phyloP scores from a whole-genome alignment of 1,284 basidiomycete genomes.

The Somion occarium region DNA sequence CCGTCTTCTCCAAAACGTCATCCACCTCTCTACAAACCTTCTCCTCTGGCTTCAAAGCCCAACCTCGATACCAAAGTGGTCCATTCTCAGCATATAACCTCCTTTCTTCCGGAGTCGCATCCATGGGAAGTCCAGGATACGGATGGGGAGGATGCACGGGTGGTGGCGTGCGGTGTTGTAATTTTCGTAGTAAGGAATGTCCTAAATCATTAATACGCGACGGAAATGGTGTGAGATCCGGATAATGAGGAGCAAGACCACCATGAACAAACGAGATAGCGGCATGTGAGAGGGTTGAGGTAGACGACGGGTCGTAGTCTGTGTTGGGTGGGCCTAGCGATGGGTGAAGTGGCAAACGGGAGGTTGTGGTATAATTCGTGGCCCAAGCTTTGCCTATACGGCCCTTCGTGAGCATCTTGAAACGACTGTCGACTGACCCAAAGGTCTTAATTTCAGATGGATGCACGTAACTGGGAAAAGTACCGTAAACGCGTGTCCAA shows the following conservation, averaged over 20 bases:
- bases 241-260: conserved; percentile 73
- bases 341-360: conserved; percentile 75
- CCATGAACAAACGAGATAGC: conserved; percentile 87
- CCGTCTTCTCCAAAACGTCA: conserved; percentile 63
- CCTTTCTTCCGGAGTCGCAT: conserved; percentile 61
- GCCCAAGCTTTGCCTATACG: conserved; percentile 83
- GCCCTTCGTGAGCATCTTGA: conserved; percentile 68
- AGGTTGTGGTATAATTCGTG: conserved; percentile 79
- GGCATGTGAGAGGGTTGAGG: conserved; percentile 58
- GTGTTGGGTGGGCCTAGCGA: conserved; percentile 66
- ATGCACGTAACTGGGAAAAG: conserved; percentile 67
- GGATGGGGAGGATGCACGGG: conserved; percentile 77
- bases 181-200: conserved; percentile 56
- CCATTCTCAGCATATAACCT: conserved; percentile 74
- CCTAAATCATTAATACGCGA: conserved; percentile 75
- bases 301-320: conserved; percentile 52
- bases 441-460: conserved; percentile 77
- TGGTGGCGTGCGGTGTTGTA: conserved; percentile 54
- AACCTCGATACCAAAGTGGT: conserved; percentile 88
- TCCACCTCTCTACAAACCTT: conserved; percentile 70
- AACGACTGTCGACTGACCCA: conserved; percentile 64
- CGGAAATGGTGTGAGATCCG: conserved; percentile 74
- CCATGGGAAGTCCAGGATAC: conserved; percentile 71
- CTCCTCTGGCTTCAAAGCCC: conserved; percentile 71
- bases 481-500: background rate